phyloP scores from a whole-genome alignment of 2,329 filamentous ascomycete species.

The Fusarium dlaminii region DNA sequence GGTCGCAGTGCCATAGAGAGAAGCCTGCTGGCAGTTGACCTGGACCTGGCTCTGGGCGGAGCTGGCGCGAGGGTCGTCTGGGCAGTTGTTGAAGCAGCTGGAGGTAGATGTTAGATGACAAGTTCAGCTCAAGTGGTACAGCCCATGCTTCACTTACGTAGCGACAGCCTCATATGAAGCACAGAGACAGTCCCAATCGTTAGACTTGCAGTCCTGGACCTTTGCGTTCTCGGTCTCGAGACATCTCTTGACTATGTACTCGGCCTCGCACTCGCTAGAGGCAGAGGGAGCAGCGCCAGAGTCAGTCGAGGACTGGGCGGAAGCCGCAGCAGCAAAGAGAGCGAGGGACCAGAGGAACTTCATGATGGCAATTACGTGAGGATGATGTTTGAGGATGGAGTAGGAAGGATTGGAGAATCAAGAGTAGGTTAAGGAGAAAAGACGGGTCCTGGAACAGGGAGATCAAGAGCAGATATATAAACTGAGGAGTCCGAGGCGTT shows the following conservation, averaged over 20 bases:
- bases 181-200: constrained; percentile 60
- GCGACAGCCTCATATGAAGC: constrained; percentile 54
- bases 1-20: constrained; percentile 52
- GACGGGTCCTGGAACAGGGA: neutral
- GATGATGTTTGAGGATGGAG: neutral
- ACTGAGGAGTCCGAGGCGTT: constrained; percentile 12
- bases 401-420: neutral
- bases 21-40: constrained; percentile 58
- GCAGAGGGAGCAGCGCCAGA: constrained; percentile 41
- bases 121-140: neutral
- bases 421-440: neutral
- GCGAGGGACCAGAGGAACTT: constrained; percentile 56
- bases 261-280: constrained; percentile 53
- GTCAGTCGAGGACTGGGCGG: constrained; percentile 46
- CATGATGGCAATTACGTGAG: constrained; percentile 49
- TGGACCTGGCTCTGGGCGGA: constrained; percentile 51
- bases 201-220: constrained; percentile 49
- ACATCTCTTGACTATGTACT: constrained; percentile 59
- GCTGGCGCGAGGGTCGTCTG: constrained; percentile 54
- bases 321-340: constrained; percentile 49
- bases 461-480: constrained; percentile 10
- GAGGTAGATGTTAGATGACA: neutral
- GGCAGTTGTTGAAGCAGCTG: constrained; percentile 68
- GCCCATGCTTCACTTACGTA: constrained; percentile 51
- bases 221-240: constrained; percentile 53